Base-by-base conservation (phyloP, 2,329 filamentous ascomycete genomes). In the Xylariaceae sp. region DNA sequence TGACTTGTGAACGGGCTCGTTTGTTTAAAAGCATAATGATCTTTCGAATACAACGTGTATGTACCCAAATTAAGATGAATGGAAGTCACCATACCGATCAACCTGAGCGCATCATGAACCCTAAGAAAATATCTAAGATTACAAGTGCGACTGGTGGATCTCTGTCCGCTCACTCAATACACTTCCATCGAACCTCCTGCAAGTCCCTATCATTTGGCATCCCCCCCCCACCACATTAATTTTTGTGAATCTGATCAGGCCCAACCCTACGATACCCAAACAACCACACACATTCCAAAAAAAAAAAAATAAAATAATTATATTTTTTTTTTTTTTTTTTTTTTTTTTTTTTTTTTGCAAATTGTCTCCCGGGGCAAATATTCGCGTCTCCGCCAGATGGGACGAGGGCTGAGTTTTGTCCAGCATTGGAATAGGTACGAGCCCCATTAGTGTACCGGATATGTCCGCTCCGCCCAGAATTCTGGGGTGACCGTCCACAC, bases 391-490 rank as follows among this genome's bases (percentile, higher is more conserved):
- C 40, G 3, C 40, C 40, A 16, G 16, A 42, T 10, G 40, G 40
- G 7, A 14, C 12, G 7, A 14, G 16, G 25, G 25, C 8, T 14
- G 27, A 14, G 27, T 32, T 32, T 5, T 32, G 7, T 8, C 4
- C 27, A 8, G 4, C 7, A 12, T 3, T 32, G 4, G 27, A 12
- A 8, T 32, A 32, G 12, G 27, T 29, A 14, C 25, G 25, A 14
- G 8, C 14, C 25, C 33, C 16, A 17, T 36, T 11, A 19, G 16
- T 17, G n/a, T 43, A 37, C 21, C 32, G 37, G 17, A 43, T 37
- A 22, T 43, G 41, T 5, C n/a, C 41, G 14, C 17, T 6, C 41
- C 2, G 20, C 41, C 34, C 41, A 43, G 33, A 43, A 43, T 12
- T 27, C 16, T 8, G n/a, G 41, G 33, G 21, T 43, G 41, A 4